These are phyloP conservation scores for Xylariaceae sp. DNA, from an alignment of 2,329 filamentous ascomycete species.

Conservation along the genomic window DNA sequence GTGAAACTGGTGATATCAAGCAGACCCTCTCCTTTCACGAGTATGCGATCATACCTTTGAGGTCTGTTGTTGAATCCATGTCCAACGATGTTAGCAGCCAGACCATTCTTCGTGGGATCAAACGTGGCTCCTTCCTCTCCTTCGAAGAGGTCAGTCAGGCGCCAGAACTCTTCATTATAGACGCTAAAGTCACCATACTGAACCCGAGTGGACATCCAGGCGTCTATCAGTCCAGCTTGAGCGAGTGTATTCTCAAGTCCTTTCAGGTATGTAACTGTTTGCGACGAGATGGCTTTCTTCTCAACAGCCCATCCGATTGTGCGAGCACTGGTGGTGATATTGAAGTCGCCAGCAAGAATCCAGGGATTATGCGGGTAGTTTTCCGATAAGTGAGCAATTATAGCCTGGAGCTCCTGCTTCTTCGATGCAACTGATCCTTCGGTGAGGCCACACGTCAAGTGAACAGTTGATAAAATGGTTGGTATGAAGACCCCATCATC, in stretches of 20 bases:
- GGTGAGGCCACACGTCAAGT: conserved; percentile 57
- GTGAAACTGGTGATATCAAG: conserved; percentile 46
- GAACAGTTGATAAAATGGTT: conserved; percentile 51
- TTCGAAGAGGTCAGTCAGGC: conserved; percentile 38
- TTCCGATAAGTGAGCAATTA: conserved; percentile 43
- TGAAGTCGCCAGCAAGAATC: conserved; percentile 60
- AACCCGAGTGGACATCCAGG: conserved; percentile 44
- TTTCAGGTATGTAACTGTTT: conserved; percentile 40
- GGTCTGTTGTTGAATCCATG: conserved; percentile 48
- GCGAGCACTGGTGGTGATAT: conserved; percentile 54
- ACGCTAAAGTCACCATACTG: conserved; percentile 40
- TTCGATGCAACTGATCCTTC: conserved; percentile 54
- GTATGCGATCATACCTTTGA: conserved; percentile 61
- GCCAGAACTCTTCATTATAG: conserved; percentile 22
- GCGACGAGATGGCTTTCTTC: conserved; percentile 47
- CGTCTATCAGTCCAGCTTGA: conserved; percentile 45
- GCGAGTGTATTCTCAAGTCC: conserved; percentile 44
- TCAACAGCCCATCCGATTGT: conserved; percentile 50
- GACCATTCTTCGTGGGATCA: conserved; percentile 51
- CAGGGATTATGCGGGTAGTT: conserved; percentile 43
- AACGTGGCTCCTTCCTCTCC: conserved; percentile 63
- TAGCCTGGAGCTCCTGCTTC: conserved; percentile 47
- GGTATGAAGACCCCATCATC: conserved; percentile 31
- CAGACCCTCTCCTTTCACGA: conserved; percentile 42
- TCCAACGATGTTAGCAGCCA: conserved; percentile 48